Evolutionary conservation across 176 grass and related monocot genomes (phyloP), one percentile per base, ranked within the genome.

Genomic region (Melocanna baccifera): DNA sequence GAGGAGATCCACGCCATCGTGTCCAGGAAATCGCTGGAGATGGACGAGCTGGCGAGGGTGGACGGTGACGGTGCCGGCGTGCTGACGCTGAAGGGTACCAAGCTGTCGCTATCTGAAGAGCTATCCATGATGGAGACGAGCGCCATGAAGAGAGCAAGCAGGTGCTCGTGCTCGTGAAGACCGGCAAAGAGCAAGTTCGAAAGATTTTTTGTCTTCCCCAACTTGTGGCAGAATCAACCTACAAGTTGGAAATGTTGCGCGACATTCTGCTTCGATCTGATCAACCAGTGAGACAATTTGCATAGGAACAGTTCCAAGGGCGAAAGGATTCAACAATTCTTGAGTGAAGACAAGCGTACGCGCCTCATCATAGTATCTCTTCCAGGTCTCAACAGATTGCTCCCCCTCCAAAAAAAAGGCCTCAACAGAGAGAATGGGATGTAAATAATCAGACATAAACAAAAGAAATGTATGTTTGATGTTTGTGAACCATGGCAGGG

Each of bases 91-190:
- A 89, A 91, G 82, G 92, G 95, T 29, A 89, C 86, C 0, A 83
- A 72, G 34, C 41, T 92, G 0, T 81, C 89, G 4, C 81, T 89
- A 0, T 57, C 86, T 0, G 77, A 88, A 6, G 95, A 97, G 84
- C 72, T 83, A 12, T 89, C 86, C 28, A 91, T 97, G 64, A 94
- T 82, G 90, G 95, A 97, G 23, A 94, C 92, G 9, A 97, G 92
- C 70, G 90, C 92, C 32, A 75, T 91, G 70, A 91, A 61, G 36
- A 91, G 67, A 80, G 69, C 69, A 37, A 91, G 83, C 59, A 77
- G 69, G n/a, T 97, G 95, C 58, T 84, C 88, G 7, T 93, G 95
- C 80, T 92, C 75, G 10, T 91, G 46, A 91, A 25, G 6, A 73
- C 10, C 2, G 8, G 0, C 63, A 7, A 9, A 9, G 53, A 22